Conservation (phyloP, 2,329 filamentous ascomycete species). For the Beauveria sp. region DNA sequence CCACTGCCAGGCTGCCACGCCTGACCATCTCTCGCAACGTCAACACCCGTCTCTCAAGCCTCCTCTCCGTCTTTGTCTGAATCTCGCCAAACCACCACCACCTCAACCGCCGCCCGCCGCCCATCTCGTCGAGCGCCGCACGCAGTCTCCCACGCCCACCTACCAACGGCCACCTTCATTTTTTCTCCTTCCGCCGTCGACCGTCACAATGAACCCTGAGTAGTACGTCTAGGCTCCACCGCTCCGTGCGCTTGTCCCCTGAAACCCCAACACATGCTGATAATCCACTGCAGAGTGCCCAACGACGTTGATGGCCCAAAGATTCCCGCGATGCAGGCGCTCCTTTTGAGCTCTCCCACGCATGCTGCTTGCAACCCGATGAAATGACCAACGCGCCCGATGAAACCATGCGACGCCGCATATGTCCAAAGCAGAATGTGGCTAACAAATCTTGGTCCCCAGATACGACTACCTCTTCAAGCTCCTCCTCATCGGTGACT, state of each 20-base stretch:
- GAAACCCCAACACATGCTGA: slow-evolving; percentile 18
- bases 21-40: not conserved
- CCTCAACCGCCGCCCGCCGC: not conserved
- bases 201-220: slow-evolving; percentile 80
- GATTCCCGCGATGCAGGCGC: not conserved
- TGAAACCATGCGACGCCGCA: slow-evolving; percentile 6
- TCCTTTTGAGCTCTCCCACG: not conserved
- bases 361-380: not conserved
- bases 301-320: not conserved
- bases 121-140: slow-evolving; percentile 2
- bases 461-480: slow-evolving; percentile 99
- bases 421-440: not conserved
- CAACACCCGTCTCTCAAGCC: not conserved
- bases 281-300: slow-evolving; percentile 11
- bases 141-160: not conserved
- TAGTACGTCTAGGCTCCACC: slow-evolving; percentile 54
- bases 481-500: slow-evolving; percentile 99
- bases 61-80: not conserved
- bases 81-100: not conserved
- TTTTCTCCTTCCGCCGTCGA: slow-evolving; percentile 3
- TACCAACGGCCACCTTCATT: not conserved
- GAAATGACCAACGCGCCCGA: not conserved
- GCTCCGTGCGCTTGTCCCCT: slow-evolving; percentile 14
- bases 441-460: slow-evolving; percentile 20
- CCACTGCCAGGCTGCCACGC: not conserved